Evolutionary conservation across 352 stramenopile genomes (phyloP).

Genomic region (Globisporangium splendens): DNA sequence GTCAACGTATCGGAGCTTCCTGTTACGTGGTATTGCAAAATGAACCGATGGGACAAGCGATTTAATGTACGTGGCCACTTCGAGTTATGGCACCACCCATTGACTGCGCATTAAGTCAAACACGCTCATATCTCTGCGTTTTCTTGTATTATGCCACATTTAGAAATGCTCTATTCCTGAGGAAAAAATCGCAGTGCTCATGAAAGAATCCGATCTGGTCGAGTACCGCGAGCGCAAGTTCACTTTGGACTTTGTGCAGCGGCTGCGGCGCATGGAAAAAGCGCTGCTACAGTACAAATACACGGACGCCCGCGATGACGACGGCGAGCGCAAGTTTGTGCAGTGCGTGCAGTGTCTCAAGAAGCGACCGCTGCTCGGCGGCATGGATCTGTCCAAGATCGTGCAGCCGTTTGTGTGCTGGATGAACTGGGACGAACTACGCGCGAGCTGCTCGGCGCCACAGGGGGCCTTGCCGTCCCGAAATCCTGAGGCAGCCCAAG

Average conservation of each 20-base stretch:
- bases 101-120: too few species aligned
- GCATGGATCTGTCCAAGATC: constrained; percentile 69
- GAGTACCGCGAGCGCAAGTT: constrained; percentile 70
- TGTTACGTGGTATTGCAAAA: constrained; percentile 82
- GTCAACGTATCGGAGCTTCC: constrained; percentile 76
- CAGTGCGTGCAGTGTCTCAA: constrained; percentile 75
- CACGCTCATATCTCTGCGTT: too few species aligned
- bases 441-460: constrained; percentile 73
- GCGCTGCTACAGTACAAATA: constrained; percentile 61
- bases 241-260: constrained; percentile 57
- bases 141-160: background rate
- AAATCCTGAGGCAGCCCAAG: constrained; percentile 12
- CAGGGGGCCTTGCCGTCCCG: constrained; percentile 33
- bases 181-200: constrained; percentile 62
- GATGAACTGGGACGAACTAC: constrained; percentile 84
- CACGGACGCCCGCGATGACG: constrained; percentile 52
- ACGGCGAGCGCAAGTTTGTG: constrained; percentile 63
- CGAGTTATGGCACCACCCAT: too few species aligned
- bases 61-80: constrained; percentile 48
- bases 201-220: constrained; percentile 62
- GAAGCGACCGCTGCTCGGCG: constrained; percentile 61
- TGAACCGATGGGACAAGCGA: constrained; percentile 81
- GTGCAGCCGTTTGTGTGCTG: constrained; percentile 78
- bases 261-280: constrained; percentile 78
- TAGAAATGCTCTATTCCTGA: constrained; percentile 76